Base-by-base conservation (phyloP, 2,329 filamentous ascomycete genomes). In the Stagonosporopsis chrysanthemi region DNA sequence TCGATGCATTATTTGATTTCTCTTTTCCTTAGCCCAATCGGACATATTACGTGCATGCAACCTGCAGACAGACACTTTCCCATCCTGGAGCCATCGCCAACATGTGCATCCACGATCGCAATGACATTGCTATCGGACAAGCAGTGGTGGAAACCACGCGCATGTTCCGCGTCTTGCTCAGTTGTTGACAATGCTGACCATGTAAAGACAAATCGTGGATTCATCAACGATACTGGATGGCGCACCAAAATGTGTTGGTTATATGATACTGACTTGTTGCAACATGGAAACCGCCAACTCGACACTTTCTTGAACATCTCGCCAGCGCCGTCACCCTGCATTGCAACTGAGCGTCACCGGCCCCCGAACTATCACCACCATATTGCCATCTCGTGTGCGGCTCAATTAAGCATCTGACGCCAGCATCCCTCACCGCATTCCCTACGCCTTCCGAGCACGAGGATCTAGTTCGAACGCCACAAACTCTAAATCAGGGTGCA, bases 371-470 rank as follows among this genome's bases (percentile, higher is more conserved):
- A 40, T 58, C 40, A 52, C 57, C 42, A 56, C 35, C 52, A 60
- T 60, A 43, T 49, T 50, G 52, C 56, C 52, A 62, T 62, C 43
- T 56, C 68, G 62, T 62, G 65, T 73, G 72, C 61, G 70, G 71
- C 72, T 75, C 69, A 67, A 66, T 68, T 67, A 74, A 73, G 68
- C 65, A 68, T 76, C 72, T 75, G 66, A 76, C 72, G 70, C 72
- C 71, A 74, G 67, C 72, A 73, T 38, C 54, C 44, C 53, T 64
- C 60, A 47, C 46, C 46, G 55, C 56, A 48, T 49, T 45, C 54
- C 58, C 53, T 50, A 50, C 52, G 55, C 46, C 39, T 45, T 39
- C 52, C 61, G 44, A 48, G 38, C 12, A 66, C 44, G 39, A 62
- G 48, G 60, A 61, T 52, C 53, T 61, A 50, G 54, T 29, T 55